Conservation (phyloP, 768 basidiomycete species). For the Boletus bicolor region DNA sequence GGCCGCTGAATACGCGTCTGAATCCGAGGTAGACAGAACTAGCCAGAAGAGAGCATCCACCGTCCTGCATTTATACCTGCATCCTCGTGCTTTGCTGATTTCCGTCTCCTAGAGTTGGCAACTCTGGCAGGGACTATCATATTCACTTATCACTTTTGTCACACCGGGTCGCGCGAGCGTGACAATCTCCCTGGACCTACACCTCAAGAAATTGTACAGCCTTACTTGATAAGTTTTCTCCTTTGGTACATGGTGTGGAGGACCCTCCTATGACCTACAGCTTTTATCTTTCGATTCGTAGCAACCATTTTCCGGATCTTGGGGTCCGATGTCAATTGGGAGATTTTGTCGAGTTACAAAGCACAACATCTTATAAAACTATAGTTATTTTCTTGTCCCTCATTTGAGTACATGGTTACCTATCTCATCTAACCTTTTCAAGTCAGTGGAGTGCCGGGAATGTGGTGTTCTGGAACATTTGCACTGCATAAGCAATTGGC, state of each 20-base stretch:
- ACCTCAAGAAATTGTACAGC: too few relatives aligned
- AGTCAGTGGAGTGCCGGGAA: neutral
- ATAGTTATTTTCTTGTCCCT: too few relatives aligned
- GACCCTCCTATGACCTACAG: neutral
- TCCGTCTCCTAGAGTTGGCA: neutral
- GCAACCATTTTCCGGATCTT: neutral
- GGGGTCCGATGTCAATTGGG: neutral
- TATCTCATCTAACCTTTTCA: too few relatives aligned
- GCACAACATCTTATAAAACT: neutral
- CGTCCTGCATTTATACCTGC: slow-evolving; percentile 16
- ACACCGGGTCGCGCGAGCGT: neutral
- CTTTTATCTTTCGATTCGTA: neutral
- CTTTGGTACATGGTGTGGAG: too few relatives aligned
- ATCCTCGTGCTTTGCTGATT: neutral
- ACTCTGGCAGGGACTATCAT: neutral
- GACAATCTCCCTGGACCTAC: neutral
- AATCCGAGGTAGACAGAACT: neutral
- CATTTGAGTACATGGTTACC: too few relatives aligned
- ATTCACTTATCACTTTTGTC: too few relatives aligned
- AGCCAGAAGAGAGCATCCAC: neutral
- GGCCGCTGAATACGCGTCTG: neutral
- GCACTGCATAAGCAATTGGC: neutral
- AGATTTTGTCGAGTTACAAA: neutral
- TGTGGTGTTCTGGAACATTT: neutral
- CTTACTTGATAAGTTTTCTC: too few relatives aligned